Evolutionary conservation across 2,329 filamentous ascomycete species (phyloP).

Genomic region (Pestalotiopsis fici): DNA sequence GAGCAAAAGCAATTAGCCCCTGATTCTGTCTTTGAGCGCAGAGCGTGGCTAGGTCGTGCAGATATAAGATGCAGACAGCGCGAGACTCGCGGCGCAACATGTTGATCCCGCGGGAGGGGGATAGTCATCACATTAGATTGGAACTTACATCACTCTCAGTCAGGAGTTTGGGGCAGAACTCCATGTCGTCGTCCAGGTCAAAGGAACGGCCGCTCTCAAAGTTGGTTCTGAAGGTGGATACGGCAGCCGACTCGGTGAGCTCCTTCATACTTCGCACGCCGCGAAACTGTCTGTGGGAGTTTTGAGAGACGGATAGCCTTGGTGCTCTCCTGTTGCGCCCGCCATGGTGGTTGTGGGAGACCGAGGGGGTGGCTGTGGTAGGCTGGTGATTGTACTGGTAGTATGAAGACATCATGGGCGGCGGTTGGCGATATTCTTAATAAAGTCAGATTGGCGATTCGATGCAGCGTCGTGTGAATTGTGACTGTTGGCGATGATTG

Average conservation of each 20-base stretch:
- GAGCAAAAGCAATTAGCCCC: conserved; percentile 33
- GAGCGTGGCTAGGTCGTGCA: neutral
- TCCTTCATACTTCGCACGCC: conserved; percentile 86
- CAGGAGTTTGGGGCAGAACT: conserved; percentile 91
- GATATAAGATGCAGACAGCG: neutral
- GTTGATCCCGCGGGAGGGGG: neutral
- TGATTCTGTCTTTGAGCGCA: neutral
- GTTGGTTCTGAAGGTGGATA: conserved; percentile 79
- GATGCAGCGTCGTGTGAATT: neutral
- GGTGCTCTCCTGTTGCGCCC: conserved; percentile 84
- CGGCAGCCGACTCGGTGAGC: conserved; percentile 73
- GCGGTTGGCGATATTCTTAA: neutral
- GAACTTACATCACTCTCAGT: conserved; percentile 87
- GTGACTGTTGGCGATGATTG: neutral
- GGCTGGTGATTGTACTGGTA: conserved; percentile 58
- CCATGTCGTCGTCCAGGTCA: conserved; percentile 92
- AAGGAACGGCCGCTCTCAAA: conserved; percentile 93
- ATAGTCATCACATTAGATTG: neutral
- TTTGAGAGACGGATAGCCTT: conserved; percentile 77
- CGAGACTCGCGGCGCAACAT: neutral
- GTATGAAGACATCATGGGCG: conserved; percentile 61
- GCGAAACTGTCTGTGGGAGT: conserved; percentile 84
- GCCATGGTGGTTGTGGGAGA: conserved; percentile 77
- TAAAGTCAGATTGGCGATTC: neutral
- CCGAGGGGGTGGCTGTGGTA: conserved; percentile 53